A percentile compares a stretch with the other conserved stretches of the same genome.
phyloP scores from a whole-genome alignment of 805 yeast species.

The Starmerella stellata region DNA sequence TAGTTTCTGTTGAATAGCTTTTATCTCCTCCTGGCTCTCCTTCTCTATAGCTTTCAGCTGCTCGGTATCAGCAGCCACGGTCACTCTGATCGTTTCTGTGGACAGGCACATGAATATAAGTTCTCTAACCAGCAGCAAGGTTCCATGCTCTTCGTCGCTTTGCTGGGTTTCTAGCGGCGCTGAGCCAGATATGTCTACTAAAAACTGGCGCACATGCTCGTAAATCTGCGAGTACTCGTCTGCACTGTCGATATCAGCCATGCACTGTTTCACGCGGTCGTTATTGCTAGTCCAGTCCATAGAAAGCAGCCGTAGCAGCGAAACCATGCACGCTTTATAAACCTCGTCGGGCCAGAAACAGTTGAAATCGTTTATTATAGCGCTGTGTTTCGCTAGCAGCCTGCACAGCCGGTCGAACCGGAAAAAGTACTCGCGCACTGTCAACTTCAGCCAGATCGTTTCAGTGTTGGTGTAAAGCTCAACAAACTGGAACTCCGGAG shows the following conservation, averaged over 20 bases:
- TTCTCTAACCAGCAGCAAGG: slow-evolving; percentile 18
- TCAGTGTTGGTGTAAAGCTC: slow-evolving; percentile 12
- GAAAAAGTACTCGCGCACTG: slow-evolving; percentile 24
- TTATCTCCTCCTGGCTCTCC: slow-evolving; percentile 19
- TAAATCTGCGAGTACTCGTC: not conserved
- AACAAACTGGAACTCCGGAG: slow-evolving; percentile 19
- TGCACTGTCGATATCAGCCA: slow-evolving; percentile 15
- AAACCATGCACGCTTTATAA: slow-evolving; percentile 21
- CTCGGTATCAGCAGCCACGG: slow-evolving; percentile 22
- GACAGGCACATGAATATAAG: slow-evolving; percentile 19
- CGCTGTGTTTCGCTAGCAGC: slow-evolving; percentile 21
- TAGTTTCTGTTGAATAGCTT: slow-evolving; percentile 15
- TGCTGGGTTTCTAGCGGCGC: not conserved
- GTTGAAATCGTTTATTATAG: slow-evolving; percentile 23
- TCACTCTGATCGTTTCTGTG: slow-evolving; percentile 24
- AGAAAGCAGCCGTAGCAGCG: slow-evolving; percentile 20
- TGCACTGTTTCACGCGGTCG: slow-evolving; percentile 15
- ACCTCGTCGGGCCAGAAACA: slow-evolving; percentile 24
- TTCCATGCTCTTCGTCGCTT: not conserved
- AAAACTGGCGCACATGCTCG: not conserved
- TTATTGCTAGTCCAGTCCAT: slow-evolving; percentile 22
- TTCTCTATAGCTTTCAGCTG: slow-evolving; percentile 17
- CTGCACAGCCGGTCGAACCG: slow-evolving; percentile 25
- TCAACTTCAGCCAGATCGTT: slow-evolving; percentile 22
- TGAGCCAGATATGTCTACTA: not conserved